phyloP scores from a whole-genome alignment of 495 filamentous ascomycete genomes.

The Penicillium cinerascens region DNA sequence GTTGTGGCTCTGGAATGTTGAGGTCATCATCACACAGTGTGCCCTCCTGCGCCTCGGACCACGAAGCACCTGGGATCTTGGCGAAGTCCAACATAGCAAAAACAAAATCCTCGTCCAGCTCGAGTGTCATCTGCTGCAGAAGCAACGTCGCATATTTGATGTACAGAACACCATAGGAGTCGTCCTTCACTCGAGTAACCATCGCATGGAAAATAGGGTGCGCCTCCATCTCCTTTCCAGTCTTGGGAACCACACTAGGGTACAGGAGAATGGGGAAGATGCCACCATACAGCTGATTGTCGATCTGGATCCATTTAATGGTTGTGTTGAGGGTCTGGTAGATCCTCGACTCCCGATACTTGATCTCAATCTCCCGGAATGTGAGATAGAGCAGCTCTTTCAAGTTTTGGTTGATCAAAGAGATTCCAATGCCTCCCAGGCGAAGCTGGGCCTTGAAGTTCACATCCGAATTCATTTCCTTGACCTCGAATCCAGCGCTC shows the following conservation, averaged over 20 bases:
- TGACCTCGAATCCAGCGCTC: conserved; percentile 81
- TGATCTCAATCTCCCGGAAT: conserved; percentile 86
- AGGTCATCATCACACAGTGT: conserved; percentile 84
- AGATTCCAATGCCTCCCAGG: conserved; percentile 88
- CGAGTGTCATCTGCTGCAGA: conserved; percentile 95
- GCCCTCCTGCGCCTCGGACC: conserved; percentile 78
- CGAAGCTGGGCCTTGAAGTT: conserved; percentile 85
- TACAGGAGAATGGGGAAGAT: conserved; percentile 98
- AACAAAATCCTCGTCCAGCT: conserved; percentile 97
- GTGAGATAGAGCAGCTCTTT: conserved; percentile 93
- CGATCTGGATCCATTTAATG: conserved; percentile 98
- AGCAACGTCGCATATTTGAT: conserved; percentile 96
- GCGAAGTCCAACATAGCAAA: conserved; percentile 93
- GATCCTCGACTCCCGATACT: conserved; percentile 84
- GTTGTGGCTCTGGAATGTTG: conserved; percentile 87
- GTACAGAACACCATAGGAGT: conserved; percentile 95
- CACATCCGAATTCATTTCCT: conserved; percentile 78
- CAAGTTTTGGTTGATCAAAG: conserved; percentile 85
- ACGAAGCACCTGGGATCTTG: conserved; percentile 90
- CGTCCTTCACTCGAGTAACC: conserved; percentile 93
- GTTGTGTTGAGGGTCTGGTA: conserved; percentile 87
- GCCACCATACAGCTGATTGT: conserved; percentile 97
- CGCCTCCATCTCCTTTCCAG: conserved; percentile 92
- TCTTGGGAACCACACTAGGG: conserved; percentile 97
- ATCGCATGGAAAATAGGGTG: conserved; percentile 91